These are phyloP conservation scores for Brachypodium distachyon DNA, from an alignment of 202 grass and related monocot species.

Conservation along the genomic window DNA sequence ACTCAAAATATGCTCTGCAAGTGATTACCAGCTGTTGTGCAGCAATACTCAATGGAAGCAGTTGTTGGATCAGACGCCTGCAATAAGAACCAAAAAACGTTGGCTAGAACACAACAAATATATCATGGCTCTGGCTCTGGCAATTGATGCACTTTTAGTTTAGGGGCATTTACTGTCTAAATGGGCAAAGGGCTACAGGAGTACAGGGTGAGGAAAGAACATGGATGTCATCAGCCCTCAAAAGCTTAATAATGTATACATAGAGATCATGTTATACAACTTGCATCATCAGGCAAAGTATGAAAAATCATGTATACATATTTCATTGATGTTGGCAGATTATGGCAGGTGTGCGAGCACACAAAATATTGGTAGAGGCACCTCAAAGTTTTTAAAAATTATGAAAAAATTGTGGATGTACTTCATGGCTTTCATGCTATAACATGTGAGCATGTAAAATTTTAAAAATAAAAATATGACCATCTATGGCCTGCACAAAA, in stretches of 20 bases:
- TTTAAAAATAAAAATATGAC: no score
- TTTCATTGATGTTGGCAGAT: background rate
- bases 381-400: no score
- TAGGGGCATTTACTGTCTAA: background rate
- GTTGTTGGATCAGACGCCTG: constrained; percentile 81
- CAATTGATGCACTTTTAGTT: background rate
- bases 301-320: background rate
- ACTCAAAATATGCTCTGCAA: background rate
- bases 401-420: no score
- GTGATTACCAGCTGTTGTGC: constrained; percentile 60
- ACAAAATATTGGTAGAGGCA: no score
- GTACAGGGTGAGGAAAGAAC: background rate
- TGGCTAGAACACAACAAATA: background rate
- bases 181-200: background rate
- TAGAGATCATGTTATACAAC: background rate
- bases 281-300: background rate
- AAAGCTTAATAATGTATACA: background rate
- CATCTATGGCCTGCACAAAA: no score
- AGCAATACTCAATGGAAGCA: constrained; percentile 83
- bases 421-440: no score
- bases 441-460: no score
- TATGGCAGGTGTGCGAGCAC: no score
- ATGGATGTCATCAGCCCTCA: background rate
- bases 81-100: constrained; percentile 5
- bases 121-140: background rate